A percentile compares a stretch with the other conserved stretches of the same genome.
phyloP scores from a whole-genome alignment of 306 rosid genomes.

The Senna tora region DNA sequence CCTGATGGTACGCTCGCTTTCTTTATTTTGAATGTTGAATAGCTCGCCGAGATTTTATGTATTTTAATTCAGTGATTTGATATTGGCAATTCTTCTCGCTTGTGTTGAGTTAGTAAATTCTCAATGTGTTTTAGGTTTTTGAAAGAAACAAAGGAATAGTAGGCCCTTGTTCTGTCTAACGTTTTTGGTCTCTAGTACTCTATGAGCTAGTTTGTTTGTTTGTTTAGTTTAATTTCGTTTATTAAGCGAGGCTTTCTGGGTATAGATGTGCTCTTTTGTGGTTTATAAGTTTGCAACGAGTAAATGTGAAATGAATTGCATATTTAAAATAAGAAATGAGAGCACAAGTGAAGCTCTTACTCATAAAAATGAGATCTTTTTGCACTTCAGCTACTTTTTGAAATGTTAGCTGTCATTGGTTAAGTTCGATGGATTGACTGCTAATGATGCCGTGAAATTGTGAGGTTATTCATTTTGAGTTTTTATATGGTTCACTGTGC shows the following conservation, averaged over 20 bases:
- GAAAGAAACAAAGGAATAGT: background rate
- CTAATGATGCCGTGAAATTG: background rate
- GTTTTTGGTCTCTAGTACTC: background rate
- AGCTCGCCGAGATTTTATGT: too few relatives aligned
- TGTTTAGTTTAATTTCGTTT: background rate
- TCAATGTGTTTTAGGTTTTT: background rate
- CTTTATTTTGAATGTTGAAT: background rate
- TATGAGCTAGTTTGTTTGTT: constrained; percentile 4
- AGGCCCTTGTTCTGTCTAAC: background rate
- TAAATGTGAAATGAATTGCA: constrained; percentile 12
- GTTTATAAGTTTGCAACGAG: background rate
- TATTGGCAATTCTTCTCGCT: background rate
- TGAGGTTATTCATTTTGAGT: background rate
- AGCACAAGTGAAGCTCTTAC: background rate
- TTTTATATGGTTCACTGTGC: background rate
- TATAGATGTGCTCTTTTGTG: background rate
- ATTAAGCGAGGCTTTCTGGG: background rate
- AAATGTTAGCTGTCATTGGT: background rate
- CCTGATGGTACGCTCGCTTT: constrained; percentile 66
- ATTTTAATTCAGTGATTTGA: background rate
- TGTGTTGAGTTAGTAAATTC: background rate
- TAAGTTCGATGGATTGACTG: background rate
- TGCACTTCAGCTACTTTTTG: background rate
- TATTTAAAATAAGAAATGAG: background rate
- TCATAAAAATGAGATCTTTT: constrained; percentile 1